phyloP scores from a whole-genome alignment of 1,139 yeast genomes.

The Pichia sp. region DNA sequence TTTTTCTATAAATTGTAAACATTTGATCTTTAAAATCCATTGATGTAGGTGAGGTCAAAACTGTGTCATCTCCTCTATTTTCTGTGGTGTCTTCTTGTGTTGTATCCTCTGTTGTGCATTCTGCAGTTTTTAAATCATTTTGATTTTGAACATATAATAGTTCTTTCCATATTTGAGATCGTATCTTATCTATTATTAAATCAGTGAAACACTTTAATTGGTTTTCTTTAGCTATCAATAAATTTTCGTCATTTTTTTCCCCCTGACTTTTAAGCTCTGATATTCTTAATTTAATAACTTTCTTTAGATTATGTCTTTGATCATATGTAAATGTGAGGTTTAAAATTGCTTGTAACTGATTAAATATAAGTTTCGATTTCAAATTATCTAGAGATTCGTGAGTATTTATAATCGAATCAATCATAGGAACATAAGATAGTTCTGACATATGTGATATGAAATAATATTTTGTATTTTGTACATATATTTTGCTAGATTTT shows the following conservation, averaged over 20 bases:
- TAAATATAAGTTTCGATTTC: neutral
- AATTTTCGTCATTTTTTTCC: neutral
- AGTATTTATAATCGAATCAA: neutral
- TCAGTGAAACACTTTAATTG: neutral
- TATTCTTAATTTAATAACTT: neutral
- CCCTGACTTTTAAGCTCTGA: neutral
- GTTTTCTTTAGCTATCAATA: neutral
- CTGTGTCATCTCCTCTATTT: neutral
- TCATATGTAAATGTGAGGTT: neutral
- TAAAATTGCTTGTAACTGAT: slow-evolving; percentile 2
- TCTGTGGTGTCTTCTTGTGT: neutral
- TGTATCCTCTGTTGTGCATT: neutral
- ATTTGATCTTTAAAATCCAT: neutral
- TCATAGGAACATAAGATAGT: neutral
- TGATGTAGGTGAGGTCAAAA: neutral
- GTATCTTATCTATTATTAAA: neutral
- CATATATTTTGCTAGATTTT: neutral
- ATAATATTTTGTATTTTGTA: neutral
- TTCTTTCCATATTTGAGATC: slow-evolving; percentile 1
- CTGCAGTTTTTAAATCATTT: neutral
- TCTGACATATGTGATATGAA: neutral
- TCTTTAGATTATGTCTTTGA: neutral
- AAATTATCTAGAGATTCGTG: neutral
- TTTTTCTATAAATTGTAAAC: neutral
- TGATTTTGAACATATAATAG: slow-evolving; percentile 1